Percentiles rank a stretch among this genome's conserved stretches.
Conservation (phyloP, 2,329 filamentous ascomycete genomes). For the Trichoderma brevicompactum region DNA sequence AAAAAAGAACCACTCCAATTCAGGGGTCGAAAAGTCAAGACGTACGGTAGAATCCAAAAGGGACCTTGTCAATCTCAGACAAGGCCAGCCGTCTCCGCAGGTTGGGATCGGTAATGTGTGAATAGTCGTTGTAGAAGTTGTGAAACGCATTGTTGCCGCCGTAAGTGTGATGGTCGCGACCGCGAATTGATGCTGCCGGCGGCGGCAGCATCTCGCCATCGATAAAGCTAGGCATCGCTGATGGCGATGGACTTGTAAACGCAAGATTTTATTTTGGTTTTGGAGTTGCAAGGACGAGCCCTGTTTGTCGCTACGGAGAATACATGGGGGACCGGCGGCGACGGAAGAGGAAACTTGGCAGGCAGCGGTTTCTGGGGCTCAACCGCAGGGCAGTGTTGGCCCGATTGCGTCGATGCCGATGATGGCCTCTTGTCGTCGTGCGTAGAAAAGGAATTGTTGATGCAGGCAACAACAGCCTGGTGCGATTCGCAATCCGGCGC, state of each 20-base stretch:
- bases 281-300: slow-evolving; percentile 28
- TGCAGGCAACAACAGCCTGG: neutral
- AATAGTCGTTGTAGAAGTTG: slow-evolving; percentile 74
- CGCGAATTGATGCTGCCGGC: slow-evolving; percentile 41
- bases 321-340: slow-evolving; percentile 18
- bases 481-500: slow-evolving; percentile 5
- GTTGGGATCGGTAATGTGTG: slow-evolving; percentile 71
- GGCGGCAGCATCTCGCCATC: slow-evolving; percentile 50
- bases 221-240: slow-evolving; percentile 39
- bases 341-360: neutral
- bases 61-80: slow-evolving; percentile 78
- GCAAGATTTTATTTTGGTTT: neutral
- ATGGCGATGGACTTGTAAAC: neutral
- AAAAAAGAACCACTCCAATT: no score
- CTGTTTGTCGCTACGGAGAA: slow-evolving; percentile 27
- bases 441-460: neutral
- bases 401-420: neutral
- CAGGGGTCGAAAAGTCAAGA: slow-evolving; percentile 25
- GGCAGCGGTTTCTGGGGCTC: neutral
- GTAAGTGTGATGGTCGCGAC: slow-evolving; percentile 49
- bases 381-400: neutral
- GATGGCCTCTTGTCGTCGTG: neutral
- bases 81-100: slow-evolving; percentile 75
- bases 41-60: slow-evolving; percentile 71
- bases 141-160: slow-evolving; percentile 73